phyloP scores from a whole-genome alignment of 2,329 filamentous ascomycete genomes.

The Fonsecaea nubica region DNA sequence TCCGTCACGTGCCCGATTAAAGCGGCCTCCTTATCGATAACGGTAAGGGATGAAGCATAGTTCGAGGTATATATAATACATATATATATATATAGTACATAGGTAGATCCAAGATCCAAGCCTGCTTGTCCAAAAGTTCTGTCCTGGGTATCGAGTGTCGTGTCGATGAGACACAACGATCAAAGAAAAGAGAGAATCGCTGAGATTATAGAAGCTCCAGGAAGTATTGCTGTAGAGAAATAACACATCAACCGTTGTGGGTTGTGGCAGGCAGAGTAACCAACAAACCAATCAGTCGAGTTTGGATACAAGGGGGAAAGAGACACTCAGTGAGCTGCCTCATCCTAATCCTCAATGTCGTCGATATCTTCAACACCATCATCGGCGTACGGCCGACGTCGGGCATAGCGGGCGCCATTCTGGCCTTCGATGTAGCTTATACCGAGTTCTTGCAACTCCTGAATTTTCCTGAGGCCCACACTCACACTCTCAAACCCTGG shows the following conservation, averaged over 20 bases:
- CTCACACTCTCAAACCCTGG: conserved; percentile 33
- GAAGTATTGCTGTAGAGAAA: background rate
- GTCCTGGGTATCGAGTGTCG: background rate
- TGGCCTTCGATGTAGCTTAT: conserved; percentile 28
- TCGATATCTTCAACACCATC: background rate
- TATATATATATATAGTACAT: background rate
- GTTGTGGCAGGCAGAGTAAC: background rate
- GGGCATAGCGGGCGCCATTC: background rate
- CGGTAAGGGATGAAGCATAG: background rate
- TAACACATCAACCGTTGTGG: background rate
- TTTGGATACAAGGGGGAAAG: background rate
- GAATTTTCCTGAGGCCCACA: conserved; percentile 28
- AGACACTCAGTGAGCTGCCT: background rate
- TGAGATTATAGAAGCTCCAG: no score
- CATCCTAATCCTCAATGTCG: background rate
- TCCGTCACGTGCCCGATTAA: background rate
- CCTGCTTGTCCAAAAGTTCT: no score
- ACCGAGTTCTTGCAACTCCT: conserved; percentile 27
- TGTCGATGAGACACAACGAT: no score
- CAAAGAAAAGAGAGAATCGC: no score
- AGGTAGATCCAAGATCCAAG: no score
- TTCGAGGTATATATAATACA: background rate
- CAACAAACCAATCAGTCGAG: background rate
- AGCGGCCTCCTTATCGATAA: background rate
- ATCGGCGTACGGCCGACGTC: background rate